Percentiles rank a stretch among this genome's conserved stretches.
Evolutionary conservation across 1,284 basidiomycete species (phyloP).

Genomic region (Ganoderma resinaceum): DNA sequence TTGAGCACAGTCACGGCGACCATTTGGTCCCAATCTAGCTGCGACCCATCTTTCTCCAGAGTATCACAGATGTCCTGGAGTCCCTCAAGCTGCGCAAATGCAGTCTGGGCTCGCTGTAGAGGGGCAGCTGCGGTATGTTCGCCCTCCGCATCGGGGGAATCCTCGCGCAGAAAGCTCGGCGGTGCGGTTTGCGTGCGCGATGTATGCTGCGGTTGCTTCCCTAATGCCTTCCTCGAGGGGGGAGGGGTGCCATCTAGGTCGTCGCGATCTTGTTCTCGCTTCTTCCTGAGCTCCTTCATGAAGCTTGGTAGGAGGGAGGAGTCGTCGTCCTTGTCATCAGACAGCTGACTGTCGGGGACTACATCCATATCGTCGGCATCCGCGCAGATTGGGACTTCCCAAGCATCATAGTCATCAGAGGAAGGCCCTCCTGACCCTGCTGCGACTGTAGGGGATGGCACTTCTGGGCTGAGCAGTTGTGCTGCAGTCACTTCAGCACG

Average conservation of each 20-base stretch:
- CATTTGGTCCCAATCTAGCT: slow-evolving; percentile 30
- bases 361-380: slow-evolving; percentile 13
- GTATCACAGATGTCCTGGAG: slow-evolving; percentile 26
- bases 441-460: slow-evolving; percentile 6
- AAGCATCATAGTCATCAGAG: slow-evolving; percentile 29
- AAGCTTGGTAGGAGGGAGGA: slow-evolving; percentile 24
- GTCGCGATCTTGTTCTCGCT: not conserved
- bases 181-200: slow-evolving; percentile 26
- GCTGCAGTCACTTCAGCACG: slow-evolving; percentile 10
- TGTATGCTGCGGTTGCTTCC: not conserved
- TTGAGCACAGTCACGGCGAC: slow-evolving; percentile 25
- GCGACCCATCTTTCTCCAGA: slow-evolving; percentile 28
- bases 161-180: slow-evolving; percentile 13
- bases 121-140: slow-evolving; percentile 2
- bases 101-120: slow-evolving; percentile 24
- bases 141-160: not conserved
- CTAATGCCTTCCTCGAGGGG: slow-evolving; percentile 6
- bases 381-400: slow-evolving; percentile 25
- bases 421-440: not conserved
- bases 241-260: not conserved
- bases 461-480: slow-evolving; percentile 1
- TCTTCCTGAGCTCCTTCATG: slow-evolving; percentile 14
- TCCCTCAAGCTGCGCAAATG: slow-evolving; percentile 23
- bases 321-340: slow-evolving; percentile 8
- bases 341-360: slow-evolving; percentile 25